A percentile compares a stretch with the other conserved stretches of the same genome.
Conservation (phyloP, 306 rosid species). For the Crataegus laevigata region DNA sequence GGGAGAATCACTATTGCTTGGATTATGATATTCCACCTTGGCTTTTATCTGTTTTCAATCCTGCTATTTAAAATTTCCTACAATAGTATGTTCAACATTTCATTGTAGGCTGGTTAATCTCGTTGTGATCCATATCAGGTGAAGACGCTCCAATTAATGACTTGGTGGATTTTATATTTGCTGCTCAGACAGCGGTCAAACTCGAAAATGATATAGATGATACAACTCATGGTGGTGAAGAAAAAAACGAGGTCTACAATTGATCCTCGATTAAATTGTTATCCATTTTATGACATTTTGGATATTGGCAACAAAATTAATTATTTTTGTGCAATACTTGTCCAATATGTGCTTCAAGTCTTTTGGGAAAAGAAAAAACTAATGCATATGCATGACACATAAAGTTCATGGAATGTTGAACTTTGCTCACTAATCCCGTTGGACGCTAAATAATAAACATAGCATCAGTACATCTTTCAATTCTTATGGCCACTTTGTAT, state of each 20-base stretch:
- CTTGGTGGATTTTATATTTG: constrained; percentile 75
- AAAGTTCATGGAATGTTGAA: not conserved
- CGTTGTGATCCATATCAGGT: constrained; percentile 42
- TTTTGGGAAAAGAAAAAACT: not conserved
- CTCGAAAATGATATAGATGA: constrained; percentile 48
- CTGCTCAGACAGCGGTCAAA: constrained; percentile 68
- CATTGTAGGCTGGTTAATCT: not conserved
- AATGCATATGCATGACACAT: not conserved
- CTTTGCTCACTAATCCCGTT: not conserved
- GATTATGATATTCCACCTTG: not conserved
- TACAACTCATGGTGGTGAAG: constrained; percentile 28
- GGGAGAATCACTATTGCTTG: not conserved
- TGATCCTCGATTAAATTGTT: not conserved
- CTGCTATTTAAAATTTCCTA: not conserved
- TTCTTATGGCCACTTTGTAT: not conserved
- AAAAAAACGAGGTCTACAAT: constrained; percentile 46
- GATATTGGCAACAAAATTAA: not conserved
- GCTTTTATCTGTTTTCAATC: not conserved
- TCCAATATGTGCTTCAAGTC: not conserved
- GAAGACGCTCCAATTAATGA: constrained; percentile 55
- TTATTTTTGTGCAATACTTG: not conserved
- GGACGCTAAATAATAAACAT: not conserved
- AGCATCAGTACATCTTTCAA: not conserved
- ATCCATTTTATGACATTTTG: constrained; percentile 1
- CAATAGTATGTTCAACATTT: not conserved